Evolutionary conservation across 768 basidiomycete species (phyloP), one percentile per base, ranked within the genome.

Genomic region (Boletus edulis): DNA sequence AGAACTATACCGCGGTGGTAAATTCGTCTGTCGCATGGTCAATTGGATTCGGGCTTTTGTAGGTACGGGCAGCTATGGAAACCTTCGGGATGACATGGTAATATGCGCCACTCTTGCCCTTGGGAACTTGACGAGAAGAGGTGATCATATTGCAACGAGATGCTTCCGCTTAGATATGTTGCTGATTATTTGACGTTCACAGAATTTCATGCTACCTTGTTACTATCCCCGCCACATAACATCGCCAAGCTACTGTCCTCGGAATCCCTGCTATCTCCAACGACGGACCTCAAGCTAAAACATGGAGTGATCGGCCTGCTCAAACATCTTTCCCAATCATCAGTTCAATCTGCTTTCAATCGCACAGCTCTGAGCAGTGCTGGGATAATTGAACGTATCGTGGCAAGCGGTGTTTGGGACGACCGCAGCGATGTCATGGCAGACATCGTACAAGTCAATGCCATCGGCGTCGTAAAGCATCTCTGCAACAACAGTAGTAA

Each of bases 401-500:
- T 81, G 7, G 70, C 72, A 32, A 89, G 86, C 49, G 81, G 81
- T 5, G 78, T 90, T 17, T 96, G 85, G 84, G 80, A 80, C 43
- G 80, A 83, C 55, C 81, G 81, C 57, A 72, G 81, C n/a, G 91
- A 96, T 68, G 78, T 76, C 48, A 85, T 94, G 78, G 86, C 88
- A 7, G 88, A 93, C 51, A 81, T 91, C 22, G 84, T 98, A 1
- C 96, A 98, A 70, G 77, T 94, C 7, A 85, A 85, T 46, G 91
- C 91, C 0, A 89, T 98, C 48, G 93, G 93, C 1, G 80, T 93
- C 9, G 82, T 87, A 17, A 99, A 98, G 70, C 91, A 96, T 67
- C 78, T 98, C 51, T 94, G 90, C 66, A 85, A 81, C 59, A 81
- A 81, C 37, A 86, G 82, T 65, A 76, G 92, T 95, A 67, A 63